phyloP scores from a whole-genome alignment of 805 yeast species.

The Pichia nanzhaoensis region DNA sequence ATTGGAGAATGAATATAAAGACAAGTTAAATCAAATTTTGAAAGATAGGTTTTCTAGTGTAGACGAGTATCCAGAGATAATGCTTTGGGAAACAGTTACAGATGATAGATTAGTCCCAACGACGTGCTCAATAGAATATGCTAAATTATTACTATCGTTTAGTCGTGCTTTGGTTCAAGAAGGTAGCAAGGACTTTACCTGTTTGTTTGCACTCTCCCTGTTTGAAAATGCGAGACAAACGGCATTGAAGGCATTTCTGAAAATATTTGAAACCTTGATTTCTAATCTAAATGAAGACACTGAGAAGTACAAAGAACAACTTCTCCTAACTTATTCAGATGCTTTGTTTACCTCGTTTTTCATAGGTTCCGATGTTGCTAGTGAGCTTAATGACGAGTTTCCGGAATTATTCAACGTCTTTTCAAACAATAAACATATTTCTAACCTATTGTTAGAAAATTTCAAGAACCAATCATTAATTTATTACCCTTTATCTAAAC shows the following conservation, averaged over 20 bases:
- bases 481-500: constrained; percentile 15
- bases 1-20: background rate
- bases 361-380: background rate
- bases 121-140: constrained; percentile 21
- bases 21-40: constrained; percentile 12
- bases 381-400: background rate
- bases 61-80: constrained; percentile 16
- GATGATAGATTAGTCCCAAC: constrained; percentile 16
- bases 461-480: constrained; percentile 14
- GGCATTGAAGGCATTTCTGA: constrained; percentile 15
- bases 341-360: constrained; percentile 7
- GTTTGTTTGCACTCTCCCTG: constrained; percentile 20
- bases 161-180: constrained; percentile 15
- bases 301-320: background rate
- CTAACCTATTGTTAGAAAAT: constrained; percentile 6
- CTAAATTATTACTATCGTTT: constrained; percentile 17
- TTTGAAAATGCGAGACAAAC: constrained; percentile 15
- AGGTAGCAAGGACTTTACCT: constrained; percentile 23
- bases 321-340: constrained; percentile 14
- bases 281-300: background rate
- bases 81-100: constrained; percentile 17
- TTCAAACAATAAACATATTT: background rate
- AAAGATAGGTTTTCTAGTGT: constrained; percentile 6
- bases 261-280: background rate
- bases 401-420: background rate